Conservation (phyloP, 2,329 filamentous ascomycete genomes). For the Colletotrichum graminicola region DNA sequence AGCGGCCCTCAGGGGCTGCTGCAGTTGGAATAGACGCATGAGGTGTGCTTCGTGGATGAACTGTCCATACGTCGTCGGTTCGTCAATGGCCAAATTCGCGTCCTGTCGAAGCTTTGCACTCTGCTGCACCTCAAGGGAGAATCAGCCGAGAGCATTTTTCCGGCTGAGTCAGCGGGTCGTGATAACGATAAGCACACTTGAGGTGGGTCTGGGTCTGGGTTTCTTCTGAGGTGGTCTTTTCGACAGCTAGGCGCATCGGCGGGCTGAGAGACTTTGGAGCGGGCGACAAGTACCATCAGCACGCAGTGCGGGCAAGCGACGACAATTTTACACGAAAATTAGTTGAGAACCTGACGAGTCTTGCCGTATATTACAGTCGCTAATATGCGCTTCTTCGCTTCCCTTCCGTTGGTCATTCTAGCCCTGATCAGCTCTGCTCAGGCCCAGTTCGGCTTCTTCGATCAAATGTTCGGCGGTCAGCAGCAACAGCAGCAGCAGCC, state of each 20-base stretch:
- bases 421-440: conserved; percentile 71
- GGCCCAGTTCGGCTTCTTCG: conserved; percentile 97
- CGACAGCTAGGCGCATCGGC: conserved; percentile 33
- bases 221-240: conserved; percentile 31
- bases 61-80: conserved; percentile 35
- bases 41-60: conserved; percentile 39
- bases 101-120: conserved; percentile 30
- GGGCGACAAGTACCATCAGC: neutral
- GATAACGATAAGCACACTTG: conserved; percentile 38
- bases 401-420: conserved; percentile 60
- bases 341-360: neutral
- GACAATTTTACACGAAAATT: too few relatives aligned
- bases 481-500: conserved; percentile 64
- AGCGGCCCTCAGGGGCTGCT: conserved; percentile 60
- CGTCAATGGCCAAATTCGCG: conserved; percentile 23
- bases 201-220: neutral
- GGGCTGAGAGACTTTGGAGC: neutral
- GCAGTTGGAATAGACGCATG: conserved; percentile 62
- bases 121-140: conserved; percentile 21
- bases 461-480: conserved; percentile 87
- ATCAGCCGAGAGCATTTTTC: conserved; percentile 39
- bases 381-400: conserved; percentile 50
- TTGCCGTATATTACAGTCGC: too few relatives aligned
- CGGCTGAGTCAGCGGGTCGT: conserved; percentile 38
- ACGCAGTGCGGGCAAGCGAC: neutral